phyloP scores from a whole-genome alignment of 768 basidiomycete species.

The Leccinum variicolor region DNA sequence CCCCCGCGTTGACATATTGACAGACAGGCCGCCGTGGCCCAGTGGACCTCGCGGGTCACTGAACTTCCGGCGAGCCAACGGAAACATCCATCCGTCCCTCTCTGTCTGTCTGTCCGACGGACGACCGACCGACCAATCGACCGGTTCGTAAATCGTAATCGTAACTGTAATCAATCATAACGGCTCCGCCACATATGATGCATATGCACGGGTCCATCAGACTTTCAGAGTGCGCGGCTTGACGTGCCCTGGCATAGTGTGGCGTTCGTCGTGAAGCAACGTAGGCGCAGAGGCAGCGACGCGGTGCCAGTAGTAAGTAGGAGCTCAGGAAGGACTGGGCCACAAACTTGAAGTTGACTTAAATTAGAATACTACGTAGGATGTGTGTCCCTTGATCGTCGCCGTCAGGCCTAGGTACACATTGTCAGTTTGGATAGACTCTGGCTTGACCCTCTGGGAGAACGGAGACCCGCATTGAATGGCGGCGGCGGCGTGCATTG shows the following conservation, averaged over 20 bases:
- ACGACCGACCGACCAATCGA: background rate
- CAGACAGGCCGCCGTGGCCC: background rate
- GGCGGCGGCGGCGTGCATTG: background rate
- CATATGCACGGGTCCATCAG: background rate
- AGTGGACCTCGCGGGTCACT: background rate
- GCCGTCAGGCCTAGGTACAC: background rate
- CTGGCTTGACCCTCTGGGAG: background rate
- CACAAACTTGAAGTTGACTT: background rate
- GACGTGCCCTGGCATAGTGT: background rate
- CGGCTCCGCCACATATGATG: background rate
- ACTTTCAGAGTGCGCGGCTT: background rate
- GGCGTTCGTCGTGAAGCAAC: background rate
- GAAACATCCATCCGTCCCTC: background rate
- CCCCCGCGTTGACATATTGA: background rate
- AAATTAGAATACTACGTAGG: background rate
- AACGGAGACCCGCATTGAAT: background rate
- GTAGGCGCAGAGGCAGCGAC: background rate
- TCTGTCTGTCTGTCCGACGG: background rate
- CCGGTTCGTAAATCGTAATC: background rate
- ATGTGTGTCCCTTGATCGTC: background rate
- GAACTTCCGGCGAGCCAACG: background rate
- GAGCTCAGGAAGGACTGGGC: background rate
- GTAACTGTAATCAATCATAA: background rate
- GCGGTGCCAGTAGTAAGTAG: background rate
- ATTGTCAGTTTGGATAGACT: background rate